These are phyloP conservation scores for Blastocladiella emersonii DNA, from an alignment of 371 early-diverging fungal genomes.

Conservation along the genomic window DNA sequence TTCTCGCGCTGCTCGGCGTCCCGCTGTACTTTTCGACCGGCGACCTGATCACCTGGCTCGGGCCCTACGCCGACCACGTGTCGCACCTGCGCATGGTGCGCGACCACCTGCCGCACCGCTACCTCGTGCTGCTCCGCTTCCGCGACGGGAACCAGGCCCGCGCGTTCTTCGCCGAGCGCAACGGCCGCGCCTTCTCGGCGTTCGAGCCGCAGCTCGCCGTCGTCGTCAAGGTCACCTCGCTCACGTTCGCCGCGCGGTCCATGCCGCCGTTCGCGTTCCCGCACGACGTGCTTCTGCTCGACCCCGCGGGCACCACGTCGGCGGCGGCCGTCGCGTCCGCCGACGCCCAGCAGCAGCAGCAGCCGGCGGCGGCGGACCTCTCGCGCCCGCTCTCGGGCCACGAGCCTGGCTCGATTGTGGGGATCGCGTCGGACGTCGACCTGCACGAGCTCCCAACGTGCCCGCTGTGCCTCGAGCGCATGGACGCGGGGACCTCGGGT, in stretches of 20 bases:
- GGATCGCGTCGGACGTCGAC: neutral
- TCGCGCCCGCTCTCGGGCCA: too few relatives aligned
- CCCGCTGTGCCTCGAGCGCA: constrained; percentile 82
- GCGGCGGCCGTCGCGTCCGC: neutral
- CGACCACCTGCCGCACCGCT: constrained; percentile 68
- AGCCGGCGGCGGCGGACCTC: too few relatives aligned
- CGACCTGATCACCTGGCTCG: constrained; percentile 70
- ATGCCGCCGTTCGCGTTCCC: constrained; percentile 47
- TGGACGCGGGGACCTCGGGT: constrained; percentile 71
- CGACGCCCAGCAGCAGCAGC: too few relatives aligned
- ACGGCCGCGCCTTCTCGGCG: neutral
- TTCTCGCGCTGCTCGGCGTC: constrained; percentile 64
- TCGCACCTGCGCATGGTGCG: constrained; percentile 54
- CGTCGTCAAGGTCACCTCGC: constrained; percentile 55
- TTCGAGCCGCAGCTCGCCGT: constrained; percentile 49
- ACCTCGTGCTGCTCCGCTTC: constrained; percentile 70
- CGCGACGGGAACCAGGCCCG: constrained; percentile 34
- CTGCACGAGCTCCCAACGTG: constrained; percentile 71
- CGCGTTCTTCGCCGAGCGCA: neutral
- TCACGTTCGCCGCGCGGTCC: constrained; percentile 37
- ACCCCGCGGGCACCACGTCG: neutral
- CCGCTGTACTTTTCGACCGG: constrained; percentile 72
- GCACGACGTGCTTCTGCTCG: constrained; percentile 17
- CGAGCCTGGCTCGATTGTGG: too few relatives aligned
- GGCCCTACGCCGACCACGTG: constrained; percentile 32